A percentile compares a stretch with the other conserved stretches of the same genome.
These are phyloP conservation scores for Helenozyma baotianmanensis DNA, from an alignment of 805 yeast genomes.

Conservation along the genomic window DNA sequence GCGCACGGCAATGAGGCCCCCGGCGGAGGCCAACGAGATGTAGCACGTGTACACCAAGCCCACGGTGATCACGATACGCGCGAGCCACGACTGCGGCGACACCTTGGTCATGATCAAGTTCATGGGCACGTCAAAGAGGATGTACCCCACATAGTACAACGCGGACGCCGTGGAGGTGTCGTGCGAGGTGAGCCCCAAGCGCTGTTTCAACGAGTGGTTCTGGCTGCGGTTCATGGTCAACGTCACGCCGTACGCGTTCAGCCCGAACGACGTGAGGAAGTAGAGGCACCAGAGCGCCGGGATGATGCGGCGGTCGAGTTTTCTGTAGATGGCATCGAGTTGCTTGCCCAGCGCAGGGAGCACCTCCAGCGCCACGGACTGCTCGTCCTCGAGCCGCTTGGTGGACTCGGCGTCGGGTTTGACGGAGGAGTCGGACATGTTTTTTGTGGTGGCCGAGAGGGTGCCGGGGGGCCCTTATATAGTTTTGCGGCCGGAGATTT, in stretches of 20 bases:
- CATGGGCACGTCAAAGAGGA: conserved; percentile 85
- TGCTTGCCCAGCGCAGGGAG: conserved; percentile 11
- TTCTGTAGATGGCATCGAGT: conserved; percentile 53
- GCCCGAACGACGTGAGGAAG: conserved; percentile 74
- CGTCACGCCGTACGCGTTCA: conserved; percentile 71
- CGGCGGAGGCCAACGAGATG: conserved; percentile 48
- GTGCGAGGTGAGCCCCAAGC: conserved; percentile 48
- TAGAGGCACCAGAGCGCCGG: conserved; percentile 81
- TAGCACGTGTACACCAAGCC: conserved; percentile 78
- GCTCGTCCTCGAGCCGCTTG: too few relatives aligned
- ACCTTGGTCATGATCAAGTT: conserved; percentile 77
- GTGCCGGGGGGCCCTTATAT: too few relatives aligned
- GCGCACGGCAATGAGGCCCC: conserved; percentile 67
- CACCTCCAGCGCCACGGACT: neutral
- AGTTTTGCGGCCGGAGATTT: neutral
- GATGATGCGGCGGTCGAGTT: conserved; percentile 65
- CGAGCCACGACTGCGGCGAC: conserved; percentile 81
- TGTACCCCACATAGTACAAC: conserved; percentile 75
- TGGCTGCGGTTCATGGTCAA: conserved; percentile 67
- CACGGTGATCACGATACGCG: conserved; percentile 70
- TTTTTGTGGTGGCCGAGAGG: too few relatives aligned
- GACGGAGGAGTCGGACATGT: neutral
- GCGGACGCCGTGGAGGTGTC: conserved; percentile 74
- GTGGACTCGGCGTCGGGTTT: too few relatives aligned
- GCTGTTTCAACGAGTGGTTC: conserved; percentile 57